These are phyloP conservation scores for Knoxdaviesia capensis DNA, from an alignment of 2,329 filamentous ascomycete genomes.

Conservation along the genomic window DNA sequence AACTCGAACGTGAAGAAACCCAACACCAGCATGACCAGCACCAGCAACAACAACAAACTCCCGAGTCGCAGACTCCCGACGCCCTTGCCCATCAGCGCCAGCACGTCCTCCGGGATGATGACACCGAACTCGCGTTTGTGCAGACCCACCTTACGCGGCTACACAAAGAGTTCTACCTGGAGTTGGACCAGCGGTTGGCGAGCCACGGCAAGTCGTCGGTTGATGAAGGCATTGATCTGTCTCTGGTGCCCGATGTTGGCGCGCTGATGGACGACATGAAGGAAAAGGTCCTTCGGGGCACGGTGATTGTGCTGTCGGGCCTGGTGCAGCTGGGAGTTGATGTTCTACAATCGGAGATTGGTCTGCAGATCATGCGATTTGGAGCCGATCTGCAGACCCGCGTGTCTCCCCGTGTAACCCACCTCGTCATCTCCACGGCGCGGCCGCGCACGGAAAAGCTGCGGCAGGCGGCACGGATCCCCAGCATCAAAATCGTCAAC, in stretches of 20 bases:
- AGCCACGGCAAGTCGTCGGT: slow-evolving; percentile 8
- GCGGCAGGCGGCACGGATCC: slow-evolving; percentile 59
- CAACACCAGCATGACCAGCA: slow-evolving; percentile 18
- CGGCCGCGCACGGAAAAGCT: slow-evolving; percentile 78
- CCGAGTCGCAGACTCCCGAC: background rate
- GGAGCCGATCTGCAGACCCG: slow-evolving; percentile 44
- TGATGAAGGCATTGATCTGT: slow-evolving; percentile 23
- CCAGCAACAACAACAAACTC: slow-evolving; percentile 5
- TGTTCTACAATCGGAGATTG: slow-evolving; percentile 66
- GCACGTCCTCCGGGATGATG: slow-evolving; percentile 71
- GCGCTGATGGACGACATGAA: slow-evolving; percentile 72
- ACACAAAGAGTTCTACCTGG: slow-evolving; percentile 63
- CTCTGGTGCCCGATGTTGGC: slow-evolving; percentile 63
- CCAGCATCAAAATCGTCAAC: slow-evolving; percentile 76
- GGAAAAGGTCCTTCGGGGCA: slow-evolving; percentile 48
- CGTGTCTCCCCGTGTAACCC: slow-evolving; percentile 45
- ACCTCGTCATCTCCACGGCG: slow-evolving; percentile 51
- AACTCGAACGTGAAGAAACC: slow-evolving; percentile 35
- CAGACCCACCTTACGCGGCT: slow-evolving; percentile 57
- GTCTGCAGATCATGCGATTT: slow-evolving; percentile 69
- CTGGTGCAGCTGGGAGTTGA: slow-evolving; percentile 69
- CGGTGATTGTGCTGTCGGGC: slow-evolving; percentile 73
- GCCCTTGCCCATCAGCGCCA: slow-evolving; percentile 25
- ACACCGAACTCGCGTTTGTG: slow-evolving; percentile 60
- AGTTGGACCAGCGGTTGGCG: slow-evolving; percentile 38